Conservation (phyloP, 1,139 yeast genomes). For the Saccharomyces uvarum region DNA sequence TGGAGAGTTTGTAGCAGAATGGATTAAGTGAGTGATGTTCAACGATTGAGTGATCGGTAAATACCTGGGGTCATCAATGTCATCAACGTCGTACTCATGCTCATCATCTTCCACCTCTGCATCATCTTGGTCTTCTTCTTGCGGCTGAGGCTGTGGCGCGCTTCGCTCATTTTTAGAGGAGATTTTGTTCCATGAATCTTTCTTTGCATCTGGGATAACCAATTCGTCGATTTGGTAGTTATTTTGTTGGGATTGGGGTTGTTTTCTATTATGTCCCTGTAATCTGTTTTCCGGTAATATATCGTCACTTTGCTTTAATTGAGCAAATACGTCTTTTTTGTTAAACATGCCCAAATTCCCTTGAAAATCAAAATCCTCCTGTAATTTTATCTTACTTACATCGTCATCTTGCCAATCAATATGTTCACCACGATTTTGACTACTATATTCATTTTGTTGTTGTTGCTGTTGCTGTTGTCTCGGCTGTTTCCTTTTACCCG, state of each 20-base stretch:
- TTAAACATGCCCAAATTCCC: slow-evolving; percentile 79
- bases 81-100: slow-evolving; percentile 11
- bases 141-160: slow-evolving; percentile 5
- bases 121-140: slow-evolving; percentile 6
- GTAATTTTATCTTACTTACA: slow-evolving; percentile 41
- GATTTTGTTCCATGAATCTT: slow-evolving; percentile 50
- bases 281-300: slow-evolving; percentile 55
- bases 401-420: slow-evolving; percentile 49
- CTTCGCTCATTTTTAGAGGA: slow-evolving; percentile 1
- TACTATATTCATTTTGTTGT: slow-evolving; percentile 3
- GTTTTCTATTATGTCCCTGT: slow-evolving; percentile 63
- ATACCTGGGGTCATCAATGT: slow-evolving; percentile 13
- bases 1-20: slow-evolving; percentile 16
- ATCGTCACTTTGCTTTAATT: slow-evolving; percentile 58
- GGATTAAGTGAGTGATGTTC: slow-evolving; percentile 30
- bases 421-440: slow-evolving; percentile 11
- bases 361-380: slow-evolving; percentile 79
- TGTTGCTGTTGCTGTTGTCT: slow-evolving; percentile 8
- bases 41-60: slow-evolving; percentile 31
- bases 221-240: slow-evolving; percentile 65
- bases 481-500: slow-evolving; percentile 14
- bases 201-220: slow-evolving; percentile 48
- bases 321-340: slow-evolving; percentile 71
- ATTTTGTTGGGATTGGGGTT: slow-evolving; percentile 26
- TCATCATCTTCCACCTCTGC: slow-evolving; percentile 10